Conservation (phyloP, 768 basidiomycete species). For the Kwoniella sp. region DNA sequence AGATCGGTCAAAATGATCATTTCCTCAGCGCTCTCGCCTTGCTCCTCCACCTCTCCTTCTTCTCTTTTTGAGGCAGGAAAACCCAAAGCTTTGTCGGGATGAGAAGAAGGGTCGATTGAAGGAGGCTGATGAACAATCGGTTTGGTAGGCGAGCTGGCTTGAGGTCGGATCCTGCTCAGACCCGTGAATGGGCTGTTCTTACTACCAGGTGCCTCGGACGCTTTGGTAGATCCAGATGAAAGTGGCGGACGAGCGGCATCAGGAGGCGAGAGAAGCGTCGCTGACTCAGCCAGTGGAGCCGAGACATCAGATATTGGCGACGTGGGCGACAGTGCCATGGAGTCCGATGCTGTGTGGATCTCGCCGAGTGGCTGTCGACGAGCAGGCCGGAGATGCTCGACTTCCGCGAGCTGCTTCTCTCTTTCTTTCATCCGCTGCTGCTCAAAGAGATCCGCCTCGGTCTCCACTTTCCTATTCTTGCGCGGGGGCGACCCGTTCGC, state of each 20-base stretch:
- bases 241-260: neutral
- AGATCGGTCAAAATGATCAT: neutral
- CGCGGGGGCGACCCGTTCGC: neutral
- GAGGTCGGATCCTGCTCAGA: neutral
- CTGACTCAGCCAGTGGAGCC: neutral
- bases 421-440: neutral
- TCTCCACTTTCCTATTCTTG: neutral
- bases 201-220: neutral
- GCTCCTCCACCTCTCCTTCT: neutral
- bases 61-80: neutral
- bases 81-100: neutral
- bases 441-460: neutral
- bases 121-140: too few species aligned
- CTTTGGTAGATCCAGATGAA: neutral
- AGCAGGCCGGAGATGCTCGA: conserved; percentile 4
- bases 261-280: neutral
- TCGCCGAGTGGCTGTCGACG: neutral
- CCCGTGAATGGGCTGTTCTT: neutral
- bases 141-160: neutral
- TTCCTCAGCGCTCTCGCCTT: neutral
- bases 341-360: neutral
- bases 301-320: neutral
- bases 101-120: neutral
- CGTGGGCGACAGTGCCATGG: neutral
- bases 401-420: neutral